Evolutionary conservation across 129 eudicot species (phyloP).

Genomic region (Logfia minima): DNA sequence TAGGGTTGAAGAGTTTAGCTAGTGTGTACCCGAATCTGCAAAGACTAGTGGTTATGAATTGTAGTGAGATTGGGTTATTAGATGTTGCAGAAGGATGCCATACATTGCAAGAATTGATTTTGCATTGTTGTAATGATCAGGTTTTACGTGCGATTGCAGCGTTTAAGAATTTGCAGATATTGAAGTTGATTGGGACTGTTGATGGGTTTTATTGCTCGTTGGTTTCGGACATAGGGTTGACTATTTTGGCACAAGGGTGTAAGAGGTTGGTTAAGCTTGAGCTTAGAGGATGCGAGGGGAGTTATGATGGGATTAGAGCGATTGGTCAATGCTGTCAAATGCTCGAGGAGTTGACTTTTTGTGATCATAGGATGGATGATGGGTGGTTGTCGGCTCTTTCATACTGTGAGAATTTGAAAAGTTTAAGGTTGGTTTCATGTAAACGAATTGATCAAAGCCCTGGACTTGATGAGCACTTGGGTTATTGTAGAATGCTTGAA

Average conservation of each 20-base stretch:
- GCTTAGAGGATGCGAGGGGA: conserved; percentile 77
- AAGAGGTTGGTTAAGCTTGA: conserved; percentile 79
- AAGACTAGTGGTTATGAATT: conserved; percentile 52
- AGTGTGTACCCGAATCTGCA: conserved; percentile 60
- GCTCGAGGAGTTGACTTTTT: conserved; percentile 70
- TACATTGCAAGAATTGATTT: conserved; percentile 62
- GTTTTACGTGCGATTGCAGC: conserved; percentile 58
- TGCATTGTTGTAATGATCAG: conserved; percentile 68
- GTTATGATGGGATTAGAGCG: conserved; percentile 81
- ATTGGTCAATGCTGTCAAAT: conserved; percentile 86
- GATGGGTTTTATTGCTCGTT: conserved; percentile 59
- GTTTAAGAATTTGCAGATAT: conserved; percentile 66
- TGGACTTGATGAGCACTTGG: conserved; percentile 63
- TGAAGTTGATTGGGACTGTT: conserved; percentile 58
- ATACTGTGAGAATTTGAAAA: conserved; percentile 72
- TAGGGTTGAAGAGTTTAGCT: conserved; percentile 50
- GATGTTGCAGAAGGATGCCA: conserved; percentile 65
- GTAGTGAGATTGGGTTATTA: conserved; percentile 66
- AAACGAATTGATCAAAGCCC: conserved; percentile 53
- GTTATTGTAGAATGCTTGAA: conserved; percentile 52
- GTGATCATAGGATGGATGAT: conserved; percentile 65
- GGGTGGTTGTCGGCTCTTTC: conserved; percentile 83
- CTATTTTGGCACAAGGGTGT: conserved; percentile 88
- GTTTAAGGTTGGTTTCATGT: conserved; percentile 60
- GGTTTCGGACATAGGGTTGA: conserved; percentile 81